Evolutionary conservation across 805 yeast species (phyloP), one percentile per base, ranked within the genome.

Genomic region (Helenozyma rhizophorensis): DNA sequence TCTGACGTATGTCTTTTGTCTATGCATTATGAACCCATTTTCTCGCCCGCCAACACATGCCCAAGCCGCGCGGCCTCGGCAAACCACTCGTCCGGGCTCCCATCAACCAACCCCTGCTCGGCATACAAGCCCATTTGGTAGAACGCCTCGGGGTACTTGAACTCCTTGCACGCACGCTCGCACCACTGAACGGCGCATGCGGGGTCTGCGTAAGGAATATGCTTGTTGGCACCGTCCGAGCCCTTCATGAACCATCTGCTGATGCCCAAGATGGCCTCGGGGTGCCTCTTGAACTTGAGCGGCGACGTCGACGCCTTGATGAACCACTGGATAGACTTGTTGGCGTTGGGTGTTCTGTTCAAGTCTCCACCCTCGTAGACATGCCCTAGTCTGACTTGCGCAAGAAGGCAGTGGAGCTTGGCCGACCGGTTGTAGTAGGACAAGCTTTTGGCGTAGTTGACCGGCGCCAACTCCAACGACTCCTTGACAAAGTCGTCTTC

Each of bases 231-330:
- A 8, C 65, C 65, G 9, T 58, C 44, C 9, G 58, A 47, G 12
- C 70, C 71, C 25, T 39, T 43, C 36, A 65, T 42, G 32, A 51
- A 54, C 72, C 72, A 67, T 33, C 72, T 51, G 23, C 62, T 50
- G 39, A 67, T 55, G 0, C 72, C 72, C 31, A 65, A 44, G 68
- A 66, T 64, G 6, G 72, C 71, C 32, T 66, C 71, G 0, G 70
- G 68, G 37, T 63, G 68, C 34, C 70, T 53, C 35, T 51, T 56
- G 50, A 57, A 63, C 11, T 56, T 50, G 16, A 66, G 45, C 14
- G 70, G 68, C 11, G 68, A 61, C 11, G 61, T 52, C 2, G 64
- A 53, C 1, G 71, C 70, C 47, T 59, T 62, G 43, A 63, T 48
- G 39, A 55, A 67, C 72, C 72, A 67, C 36, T 64, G 71, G 27